These are phyloP conservation scores for Trypanosoma caninum DNA, from an alignment of 208 protist species.

Conservation along the genomic window DNA sequence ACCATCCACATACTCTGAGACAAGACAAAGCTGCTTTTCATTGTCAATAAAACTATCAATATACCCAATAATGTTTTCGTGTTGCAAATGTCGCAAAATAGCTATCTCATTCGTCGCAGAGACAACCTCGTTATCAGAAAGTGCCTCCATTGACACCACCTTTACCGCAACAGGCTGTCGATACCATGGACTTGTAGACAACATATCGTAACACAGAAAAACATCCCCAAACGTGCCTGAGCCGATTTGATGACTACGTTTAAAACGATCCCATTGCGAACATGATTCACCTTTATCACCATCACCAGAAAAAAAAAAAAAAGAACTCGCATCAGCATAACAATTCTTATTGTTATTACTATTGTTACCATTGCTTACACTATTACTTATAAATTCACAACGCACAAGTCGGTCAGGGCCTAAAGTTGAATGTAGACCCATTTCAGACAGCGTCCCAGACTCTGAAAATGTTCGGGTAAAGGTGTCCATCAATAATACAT, in stretches of 20 bases:
- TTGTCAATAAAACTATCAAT: constrained; percentile 82
- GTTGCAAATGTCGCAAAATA: constrained; percentile 60
- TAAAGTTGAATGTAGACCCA: too few relatives aligned
- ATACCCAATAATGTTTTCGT: constrained; percentile 83
- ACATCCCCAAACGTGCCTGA: constrained; percentile 70
- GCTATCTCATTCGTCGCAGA: constrained; percentile 81
- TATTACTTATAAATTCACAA: too few relatives aligned
- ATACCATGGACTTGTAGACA: constrained; percentile 22
- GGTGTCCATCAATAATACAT: too few relatives aligned
- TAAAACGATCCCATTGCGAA: constrained; percentile 53
- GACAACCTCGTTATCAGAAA: constrained; percentile 59
- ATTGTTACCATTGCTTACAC: too few relatives aligned
- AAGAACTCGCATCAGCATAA: constrained; percentile 6
- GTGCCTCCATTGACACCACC: constrained; percentile 38
- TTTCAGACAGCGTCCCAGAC: too few relatives aligned
- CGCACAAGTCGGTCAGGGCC: too few relatives aligned
- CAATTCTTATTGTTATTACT: neutral
- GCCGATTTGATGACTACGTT: constrained; percentile 46
- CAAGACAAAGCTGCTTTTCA: constrained; percentile 66
- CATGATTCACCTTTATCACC: neutral
- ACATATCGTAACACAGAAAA: constrained; percentile 63
- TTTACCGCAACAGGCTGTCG: constrained; percentile 65
- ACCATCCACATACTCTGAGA: constrained; percentile 85
- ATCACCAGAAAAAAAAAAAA: neutral
- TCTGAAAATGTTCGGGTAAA: too few relatives aligned